These are phyloP conservation scores for Zopfia rhizophila DNA, from an alignment of 2,329 filamentous ascomycete species.

Conservation along the genomic window DNA sequence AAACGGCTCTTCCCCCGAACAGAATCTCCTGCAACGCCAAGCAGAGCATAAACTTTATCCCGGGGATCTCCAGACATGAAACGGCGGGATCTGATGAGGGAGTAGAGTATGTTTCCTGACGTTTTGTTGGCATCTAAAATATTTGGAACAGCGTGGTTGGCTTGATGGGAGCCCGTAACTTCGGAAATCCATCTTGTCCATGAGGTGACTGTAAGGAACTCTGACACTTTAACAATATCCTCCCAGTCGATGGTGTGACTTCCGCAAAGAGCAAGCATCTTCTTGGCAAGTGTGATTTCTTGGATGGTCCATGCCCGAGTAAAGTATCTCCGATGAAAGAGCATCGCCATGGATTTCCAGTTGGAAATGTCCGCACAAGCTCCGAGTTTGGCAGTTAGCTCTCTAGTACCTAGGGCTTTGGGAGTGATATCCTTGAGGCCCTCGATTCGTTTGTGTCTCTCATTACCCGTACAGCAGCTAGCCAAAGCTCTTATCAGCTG, in stretches of 20 bases:
- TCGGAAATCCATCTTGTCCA: slow-evolving; percentile 19
- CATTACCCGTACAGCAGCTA: background rate
- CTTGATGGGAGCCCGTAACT: background rate
- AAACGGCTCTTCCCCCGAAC: background rate
- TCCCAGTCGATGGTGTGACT: slow-evolving; percentile 17
- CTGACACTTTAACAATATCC: slow-evolving; percentile 10
- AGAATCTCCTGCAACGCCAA: slow-evolving; percentile 5
- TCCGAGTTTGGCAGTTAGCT: too few relatives aligned
- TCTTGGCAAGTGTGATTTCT: slow-evolving; percentile 4
- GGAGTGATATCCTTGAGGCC: too few relatives aligned
- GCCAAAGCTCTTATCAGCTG: slow-evolving; percentile 7
- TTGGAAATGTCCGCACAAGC: background rate
- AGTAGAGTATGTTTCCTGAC: slow-evolving; percentile 1
- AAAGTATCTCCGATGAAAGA: slow-evolving; percentile 12
- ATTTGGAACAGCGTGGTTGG: slow-evolving; percentile 8
- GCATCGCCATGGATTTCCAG: slow-evolving; percentile 2
- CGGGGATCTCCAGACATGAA: slow-evolving; percentile 7
- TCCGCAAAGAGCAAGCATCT: slow-evolving; percentile 20
- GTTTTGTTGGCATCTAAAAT: slow-evolving; percentile 20
- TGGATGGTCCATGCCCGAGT: slow-evolving; percentile 10
- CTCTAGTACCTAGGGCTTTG: too few relatives aligned
- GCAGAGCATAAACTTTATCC: slow-evolving; percentile 14
- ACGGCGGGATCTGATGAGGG: slow-evolving; percentile 7
- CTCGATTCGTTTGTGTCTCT: too few relatives aligned
- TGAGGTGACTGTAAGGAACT: slow-evolving; percentile 17